Evolutionary conservation across 169 alveolate genomes (phyloP).

Genomic region (Plasmodium knowlesi): DNA sequence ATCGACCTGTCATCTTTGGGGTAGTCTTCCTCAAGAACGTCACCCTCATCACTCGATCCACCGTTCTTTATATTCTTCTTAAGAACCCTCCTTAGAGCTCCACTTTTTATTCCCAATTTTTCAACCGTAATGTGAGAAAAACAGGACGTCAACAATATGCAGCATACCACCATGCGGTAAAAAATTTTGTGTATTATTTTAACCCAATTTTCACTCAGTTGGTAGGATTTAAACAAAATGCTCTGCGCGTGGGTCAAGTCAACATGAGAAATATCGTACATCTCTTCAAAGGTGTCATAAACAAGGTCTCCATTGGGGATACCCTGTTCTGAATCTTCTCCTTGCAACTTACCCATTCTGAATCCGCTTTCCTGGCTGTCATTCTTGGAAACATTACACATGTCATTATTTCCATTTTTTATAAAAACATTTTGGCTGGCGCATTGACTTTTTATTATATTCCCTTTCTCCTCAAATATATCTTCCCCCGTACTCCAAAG

Average conservation of each 20-base stretch:
- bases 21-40: background rate
- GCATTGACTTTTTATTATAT: background rate
- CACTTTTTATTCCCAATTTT: background rate
- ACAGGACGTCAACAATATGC: slow-evolving; percentile 28
- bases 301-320: background rate
- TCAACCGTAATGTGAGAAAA: slow-evolving; percentile 9
- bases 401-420: background rate
- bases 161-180: slow-evolving; percentile 52
- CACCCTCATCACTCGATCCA: background rate
- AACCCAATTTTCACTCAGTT: slow-evolving; percentile 52
- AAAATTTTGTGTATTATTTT: slow-evolving; percentile 53
- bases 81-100: background rate
- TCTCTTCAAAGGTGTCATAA: slow-evolving; percentile 46
- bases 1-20: background rate
- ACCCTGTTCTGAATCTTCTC: background rate
- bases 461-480: background rate
- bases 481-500: background rate
- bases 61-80: background rate
- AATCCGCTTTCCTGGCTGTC: background rate
- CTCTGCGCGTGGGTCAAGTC: background rate
- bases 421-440: background rate
- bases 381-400: background rate
- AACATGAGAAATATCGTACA: slow-evolving; percentile 25
- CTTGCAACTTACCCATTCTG: background rate
- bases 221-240: background rate